Conservation (phyloP, 2,329 filamentous ascomycete genomes). For the Pezizomycotina sp. region DNA sequence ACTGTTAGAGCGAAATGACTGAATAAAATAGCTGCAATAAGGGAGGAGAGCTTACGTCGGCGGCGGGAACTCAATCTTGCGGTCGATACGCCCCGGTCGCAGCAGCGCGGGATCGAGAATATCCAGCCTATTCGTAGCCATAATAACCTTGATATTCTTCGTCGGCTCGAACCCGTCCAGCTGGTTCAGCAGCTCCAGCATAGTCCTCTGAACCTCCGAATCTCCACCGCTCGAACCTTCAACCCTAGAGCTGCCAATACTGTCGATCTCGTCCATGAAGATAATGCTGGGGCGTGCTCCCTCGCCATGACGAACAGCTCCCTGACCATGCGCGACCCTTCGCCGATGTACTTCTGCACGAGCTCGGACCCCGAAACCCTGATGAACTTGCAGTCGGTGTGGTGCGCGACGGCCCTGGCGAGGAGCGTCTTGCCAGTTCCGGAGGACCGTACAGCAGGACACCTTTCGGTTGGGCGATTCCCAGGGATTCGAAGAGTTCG, state of each 20-base stretch:
- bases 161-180: constrained; percentile 96
- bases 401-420: constrained; percentile 88
- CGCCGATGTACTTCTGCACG: constrained; percentile 98
- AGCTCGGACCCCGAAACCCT: constrained; percentile 88
- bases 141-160: constrained; percentile 99
- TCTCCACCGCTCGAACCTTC: constrained; percentile 91
- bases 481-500: constrained; percentile 95
- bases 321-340: constrained; percentile 94
- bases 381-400: constrained; percentile 99
- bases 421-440: constrained; percentile 94
- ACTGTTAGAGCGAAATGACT: constrained; percentile 19
- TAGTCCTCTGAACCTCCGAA: constrained; percentile 94
- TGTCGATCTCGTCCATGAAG: constrained; percentile 99
- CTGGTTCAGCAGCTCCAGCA: constrained; percentile 96
- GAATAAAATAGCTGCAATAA: constrained; percentile 1
- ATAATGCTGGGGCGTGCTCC: constrained; percentile 96
- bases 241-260: constrained; percentile 90
- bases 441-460: constrained; percentile 86
- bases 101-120: constrained; percentile 90
- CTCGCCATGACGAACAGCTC: constrained; percentile 98
- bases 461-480: constrained; percentile 95
- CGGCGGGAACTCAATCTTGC: constrained; percentile 97
- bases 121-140: constrained; percentile 96
- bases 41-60: constrained; percentile 43
- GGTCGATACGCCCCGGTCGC: constrained; percentile 90